Conservation (phyloP, 352 stramenopile genomes). For the Globisporangium rhizosaccharum region DNA sequence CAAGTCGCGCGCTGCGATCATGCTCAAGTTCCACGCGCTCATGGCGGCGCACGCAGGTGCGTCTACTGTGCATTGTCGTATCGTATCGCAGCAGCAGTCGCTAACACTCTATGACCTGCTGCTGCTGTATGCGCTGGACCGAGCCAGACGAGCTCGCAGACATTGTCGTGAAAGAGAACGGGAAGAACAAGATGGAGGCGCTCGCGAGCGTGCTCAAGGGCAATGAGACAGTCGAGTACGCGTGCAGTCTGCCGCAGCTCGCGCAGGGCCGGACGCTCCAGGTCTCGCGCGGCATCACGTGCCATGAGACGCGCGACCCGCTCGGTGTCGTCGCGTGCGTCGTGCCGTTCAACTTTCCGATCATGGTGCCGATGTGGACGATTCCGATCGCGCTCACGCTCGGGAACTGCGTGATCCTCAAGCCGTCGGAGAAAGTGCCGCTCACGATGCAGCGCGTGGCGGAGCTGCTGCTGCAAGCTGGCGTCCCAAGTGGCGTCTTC, state of each 20-base stretch:
- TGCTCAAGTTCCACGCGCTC: slow-evolving; percentile 96
- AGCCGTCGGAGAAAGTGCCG: slow-evolving; percentile 96
- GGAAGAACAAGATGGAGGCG: slow-evolving; percentile 97
- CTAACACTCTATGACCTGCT: background rate
- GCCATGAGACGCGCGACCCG: slow-evolving; percentile 89
- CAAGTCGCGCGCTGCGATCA: slow-evolving; percentile 93
- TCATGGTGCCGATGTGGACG: slow-evolving; percentile 99
- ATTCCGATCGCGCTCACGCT: slow-evolving; percentile 95
- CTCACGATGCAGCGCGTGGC: slow-evolving; percentile 90
- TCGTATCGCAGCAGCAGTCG: background rate
- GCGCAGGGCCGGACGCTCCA: slow-evolving; percentile 85
- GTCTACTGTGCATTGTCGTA: background rate
- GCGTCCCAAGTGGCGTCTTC: slow-evolving; percentile 93
- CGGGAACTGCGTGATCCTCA: slow-evolving; percentile 96
- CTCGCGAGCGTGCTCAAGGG: slow-evolving; percentile 96
- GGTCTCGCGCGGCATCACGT: slow-evolving; percentile 90
- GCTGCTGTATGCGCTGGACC: slow-evolving; percentile 3
- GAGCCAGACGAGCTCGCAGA: slow-evolving; percentile 83
- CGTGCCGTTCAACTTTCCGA: slow-evolving; percentile 97
- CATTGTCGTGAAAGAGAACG: slow-evolving; percentile 94
- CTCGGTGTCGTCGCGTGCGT: slow-evolving; percentile 91
- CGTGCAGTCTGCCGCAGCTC: slow-evolving; percentile 90
- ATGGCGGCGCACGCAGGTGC: slow-evolving; percentile 81
- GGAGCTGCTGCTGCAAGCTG: slow-evolving; percentile 87
- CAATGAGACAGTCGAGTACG: slow-evolving; percentile 98